Evolutionary conservation across 371 early-diverging fungal species (phyloP).

Genomic region (Mortierella sp.): DNA sequence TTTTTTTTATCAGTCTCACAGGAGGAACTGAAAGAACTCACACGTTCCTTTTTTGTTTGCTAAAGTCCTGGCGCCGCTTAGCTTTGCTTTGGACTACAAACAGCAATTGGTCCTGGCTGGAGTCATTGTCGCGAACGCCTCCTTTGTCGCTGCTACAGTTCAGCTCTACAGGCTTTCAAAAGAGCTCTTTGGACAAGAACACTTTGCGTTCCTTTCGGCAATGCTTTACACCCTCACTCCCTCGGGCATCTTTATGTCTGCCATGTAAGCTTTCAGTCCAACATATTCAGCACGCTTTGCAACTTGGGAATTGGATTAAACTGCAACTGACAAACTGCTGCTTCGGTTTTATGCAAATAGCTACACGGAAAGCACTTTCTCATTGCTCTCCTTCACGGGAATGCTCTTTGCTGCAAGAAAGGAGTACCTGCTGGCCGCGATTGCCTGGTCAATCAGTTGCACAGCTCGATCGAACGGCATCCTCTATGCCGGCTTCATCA

Average conservation of each 20-base stretch:
- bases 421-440: slow-evolving; percentile 67
- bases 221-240: slow-evolving; percentile 85
- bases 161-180: slow-evolving; percentile 75
- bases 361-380: slow-evolving; percentile 92
- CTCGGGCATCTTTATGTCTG: slow-evolving; percentile 88
- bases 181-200: slow-evolving; percentile 64
- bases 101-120: slow-evolving; percentile 74
- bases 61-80: slow-evolving; percentile 38
- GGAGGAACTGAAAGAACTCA: background rate
- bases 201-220: slow-evolving; percentile 75
- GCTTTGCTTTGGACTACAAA: slow-evolving; percentile 59
- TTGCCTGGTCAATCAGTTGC: slow-evolving; percentile 74
- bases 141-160: slow-evolving; percentile 84
- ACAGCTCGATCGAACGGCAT: slow-evolving; percentile 88
- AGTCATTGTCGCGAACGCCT: slow-evolving; percentile 76
- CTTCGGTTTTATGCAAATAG: slow-evolving; percentile 33
- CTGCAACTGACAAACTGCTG: too few species aligned
- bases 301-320: background rate
- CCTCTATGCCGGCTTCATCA: slow-evolving; percentile 84
- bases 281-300: background rate
- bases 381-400: slow-evolving; percentile 82
- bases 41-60: slow-evolving; percentile 10
- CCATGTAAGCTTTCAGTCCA: slow-evolving; percentile 66
- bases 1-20: background rate
- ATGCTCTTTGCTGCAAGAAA: slow-evolving; percentile 70